Evolutionary conservation across 768 basidiomycete species (phyloP), one percentile per base, ranked within the genome.

Genomic region (Amanita jacksonii): DNA sequence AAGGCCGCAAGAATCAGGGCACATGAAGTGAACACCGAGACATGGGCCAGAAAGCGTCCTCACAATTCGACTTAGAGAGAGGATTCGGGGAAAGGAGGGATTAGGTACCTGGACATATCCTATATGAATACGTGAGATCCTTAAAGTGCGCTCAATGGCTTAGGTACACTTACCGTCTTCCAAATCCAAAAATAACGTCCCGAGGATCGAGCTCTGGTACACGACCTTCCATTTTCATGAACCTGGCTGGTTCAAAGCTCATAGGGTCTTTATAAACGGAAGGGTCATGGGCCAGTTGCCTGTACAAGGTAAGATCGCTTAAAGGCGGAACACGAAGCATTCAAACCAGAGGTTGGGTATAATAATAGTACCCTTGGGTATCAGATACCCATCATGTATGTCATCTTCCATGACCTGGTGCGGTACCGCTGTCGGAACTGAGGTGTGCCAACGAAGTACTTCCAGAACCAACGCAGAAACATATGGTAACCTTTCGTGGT

Each of bases 221-320:
- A n/a, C 61, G 53, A 6, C 59, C 60, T 22, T 54, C 62, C 3
- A 24, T 65, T 52, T 54, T 49, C 15, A 76, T 55, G 57, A 72
- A 74, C 8, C 74, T 62, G 20, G 68, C 66, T 1, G 74, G 74
- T n/a, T 62, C 64, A 54, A 76, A 77, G 8, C 43, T 49, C 49
- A 62, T 59, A 1, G 74, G 74, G 16, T 73, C 62, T 13, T 63
- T 47, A 50, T 74, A 74, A 9, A 55, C 59, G 15, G 44, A 48
- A 4, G 67, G 59, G 51, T 76, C 69, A 42, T 68, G 69, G 6
- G 63, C 47, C 54, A 76, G 67, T 34, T 57, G 52, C 71, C 71
- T 57, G 33, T 8, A 10, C 34, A 35, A 32, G 25, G n/a, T 31
- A 30, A 34, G 15, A n/a, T n/a, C n/a, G n/a, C n/a, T n/a, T n/a